Base-by-base conservation (phyloP, 768 basidiomycete genomes). In the Phlegmacium glaucopus region DNA sequence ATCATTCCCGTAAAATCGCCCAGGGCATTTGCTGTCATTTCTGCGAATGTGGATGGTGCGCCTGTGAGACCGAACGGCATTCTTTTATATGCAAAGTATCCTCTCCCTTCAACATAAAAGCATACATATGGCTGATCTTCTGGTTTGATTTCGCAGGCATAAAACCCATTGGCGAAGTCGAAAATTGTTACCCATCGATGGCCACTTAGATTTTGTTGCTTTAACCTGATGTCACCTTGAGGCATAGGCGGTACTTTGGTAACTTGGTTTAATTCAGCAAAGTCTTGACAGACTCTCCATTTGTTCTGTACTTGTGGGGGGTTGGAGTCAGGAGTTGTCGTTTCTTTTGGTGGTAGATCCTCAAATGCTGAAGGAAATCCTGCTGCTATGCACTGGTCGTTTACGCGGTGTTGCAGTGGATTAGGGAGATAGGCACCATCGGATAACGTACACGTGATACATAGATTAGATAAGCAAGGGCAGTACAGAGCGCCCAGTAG, bases 21-120 rank as follows among this genome's bases (percentile, higher is more conserved):
- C 1, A 62, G 67, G 0, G 72, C 30, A 1, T 72, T 71, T 48
- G 74, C 71, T 0, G 69, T 72, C 64, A 76, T 69, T 0, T 56
- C 17, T 0, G 22, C 18, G 29, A 68, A n/a, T n/a, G n/a, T n/a
- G n/a, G n/a, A n/a, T n/a, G n/a, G n/a, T n/a, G n/a, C n/a, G n/a
- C n/a, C n/a, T 72, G 13, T 45, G 39, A 68, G 68, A 44, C 74
- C 71, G 49, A 75, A 72, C 0, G 69, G 73, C 66, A 76, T 71
- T 0, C 59, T 25, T 2, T 45, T 32, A 35, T 70, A 73, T 5
- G 44, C 39, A 39, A 67, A 70, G 40, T 64, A 72, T 0, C 74
- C 73, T 1, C 54, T 22, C 0, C 69, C 71, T 44, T 64, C 62
- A 0, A 71, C 60, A 32, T 67, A 72, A 46, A 75, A 72, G 6